Evolutionary conservation across 441 rosid genomes (phyloP).

Genomic region (Adansonia grandidieri): DNA sequence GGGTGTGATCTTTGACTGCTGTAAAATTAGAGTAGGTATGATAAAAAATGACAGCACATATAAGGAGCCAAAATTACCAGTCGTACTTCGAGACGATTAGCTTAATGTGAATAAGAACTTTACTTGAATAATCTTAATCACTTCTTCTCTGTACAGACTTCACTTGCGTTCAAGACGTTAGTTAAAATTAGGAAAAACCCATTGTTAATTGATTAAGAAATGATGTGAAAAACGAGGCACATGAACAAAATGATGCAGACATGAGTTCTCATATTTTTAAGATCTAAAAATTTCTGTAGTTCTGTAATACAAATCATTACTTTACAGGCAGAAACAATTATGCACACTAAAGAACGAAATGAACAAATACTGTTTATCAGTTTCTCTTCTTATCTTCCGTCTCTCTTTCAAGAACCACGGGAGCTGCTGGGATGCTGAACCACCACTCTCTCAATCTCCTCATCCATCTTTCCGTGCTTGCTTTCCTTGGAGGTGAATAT

Average conservation of each 20-base stretch:
- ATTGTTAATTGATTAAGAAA: constrained; percentile 9
- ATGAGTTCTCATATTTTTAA: constrained; percentile 14
- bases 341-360: constrained; percentile 13
- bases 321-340: not conserved
- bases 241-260: constrained; percentile 7
- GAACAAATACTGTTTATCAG: constrained; percentile 34
- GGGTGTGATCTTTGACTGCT: not conserved
- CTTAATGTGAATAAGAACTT: not conserved
- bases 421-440: constrained; percentile 93
- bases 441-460: constrained; percentile 94
- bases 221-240: not conserved
- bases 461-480: constrained; percentile 61
- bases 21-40: not conserved
- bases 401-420: constrained; percentile 52
- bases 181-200: constrained; percentile 9
- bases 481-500: constrained; percentile 72
- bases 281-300: constrained; percentile 13
- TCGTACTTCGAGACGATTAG: constrained; percentile 1
- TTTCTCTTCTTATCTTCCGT: constrained; percentile 71
- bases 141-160: constrained; percentile 5
- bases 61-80: constrained; percentile 7
- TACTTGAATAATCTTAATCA: not conserved
- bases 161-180: constrained; percentile 18
- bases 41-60: not conserved
- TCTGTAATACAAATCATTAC: constrained; percentile 4